A percentile compares a stretch with the other conserved stretches of the same genome.
phyloP scores from a whole-genome alignment of 1,284 basidiomycete genomes.

The Rhizoctonia solani region DNA sequence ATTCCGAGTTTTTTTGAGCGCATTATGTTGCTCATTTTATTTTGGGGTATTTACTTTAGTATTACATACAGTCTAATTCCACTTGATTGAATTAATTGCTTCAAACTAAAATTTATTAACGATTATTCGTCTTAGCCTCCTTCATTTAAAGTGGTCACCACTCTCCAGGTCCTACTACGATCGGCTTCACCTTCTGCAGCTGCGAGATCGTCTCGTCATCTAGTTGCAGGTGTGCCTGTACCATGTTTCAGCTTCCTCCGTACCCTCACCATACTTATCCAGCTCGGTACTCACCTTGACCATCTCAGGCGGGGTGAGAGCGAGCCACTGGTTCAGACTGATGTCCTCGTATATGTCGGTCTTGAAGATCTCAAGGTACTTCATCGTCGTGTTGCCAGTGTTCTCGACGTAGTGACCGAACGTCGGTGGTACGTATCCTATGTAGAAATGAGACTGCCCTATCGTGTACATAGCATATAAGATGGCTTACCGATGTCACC shows the following conservation, averaged over 20 bases:
- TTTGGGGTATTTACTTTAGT: too few species aligned
- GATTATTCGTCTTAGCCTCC: too few species aligned
- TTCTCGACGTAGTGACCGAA: constrained; percentile 20
- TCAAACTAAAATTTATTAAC: too few species aligned
- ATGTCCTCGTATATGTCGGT: constrained; percentile 7
- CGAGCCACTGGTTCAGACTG: constrained; percentile 14
- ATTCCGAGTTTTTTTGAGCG: too few species aligned
- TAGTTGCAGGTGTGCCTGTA: background rate
- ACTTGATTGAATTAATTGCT: too few species aligned
- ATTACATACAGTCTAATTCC: too few species aligned
- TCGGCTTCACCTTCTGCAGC: background rate
- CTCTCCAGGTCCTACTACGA: background rate
- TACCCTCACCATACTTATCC: too few species aligned
- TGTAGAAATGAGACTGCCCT: background rate
- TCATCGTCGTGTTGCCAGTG: constrained; percentile 8
- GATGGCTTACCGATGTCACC: constrained; percentile 60
- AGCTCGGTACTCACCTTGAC: constrained; percentile 19
- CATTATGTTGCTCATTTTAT: too few species aligned
- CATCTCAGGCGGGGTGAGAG: constrained; percentile 4
- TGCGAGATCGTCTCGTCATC: background rate
- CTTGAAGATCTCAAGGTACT: constrained; percentile 12
- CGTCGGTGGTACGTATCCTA: constrained; percentile 55
- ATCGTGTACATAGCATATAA: constrained; percentile 39
- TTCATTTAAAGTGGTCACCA: too few species aligned
- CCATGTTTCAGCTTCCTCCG: too few species aligned